Evolutionary conservation across 2,329 filamentous ascomycete genomes (phyloP), one percentile per base, ranked within the genome.

Genomic region (Pyrenochaeta sp.): DNA sequence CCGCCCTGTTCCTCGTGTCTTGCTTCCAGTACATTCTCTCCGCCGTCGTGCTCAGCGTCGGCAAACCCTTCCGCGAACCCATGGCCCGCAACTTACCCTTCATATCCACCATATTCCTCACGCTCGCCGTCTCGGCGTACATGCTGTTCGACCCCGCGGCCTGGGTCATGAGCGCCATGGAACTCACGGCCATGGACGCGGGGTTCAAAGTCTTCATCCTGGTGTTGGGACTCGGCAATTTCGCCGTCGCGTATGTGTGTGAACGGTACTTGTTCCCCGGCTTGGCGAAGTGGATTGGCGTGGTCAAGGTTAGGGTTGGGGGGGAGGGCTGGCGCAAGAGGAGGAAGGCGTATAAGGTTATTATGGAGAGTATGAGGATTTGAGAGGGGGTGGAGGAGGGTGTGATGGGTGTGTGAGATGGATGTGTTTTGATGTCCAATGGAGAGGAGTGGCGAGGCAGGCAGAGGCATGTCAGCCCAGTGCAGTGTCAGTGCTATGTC

Each of bases 11-110:
- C 75, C 74, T 97, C 20, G 78, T 92, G 4, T 95, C 89, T 2
- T 96, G 91, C 69, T 97, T 92, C 63, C 92, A 97, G 68, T 99
- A 99, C 70, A 95, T 96, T 24, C 79, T 96, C 15, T 89, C 90
- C 0, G 94, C 90, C 3, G 81, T 97, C 26, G 88, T 97, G 1
- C 79, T 99, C 20, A 96, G 88, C 59, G 90, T 94, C n/a, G 95
- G 94, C 1, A 85, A 83, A 22, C 94, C 94, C 1, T 99, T 96
- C 74, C 81, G 94, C 40, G 88, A 94, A 60, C 82, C 83, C 11
- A 90, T 91, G 76, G 77, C 77, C 13, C 81, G 87, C 46, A 99
- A 99, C 65, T 83, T 88, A 65, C 94, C 93, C 0, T 96, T 96
- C 63, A 83, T 95, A 23, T 76, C 82, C 6, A 94, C 91, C 0